Conservation (phyloP, 1,139 yeast genomes). For the Protomyces inouyei region DNA sequence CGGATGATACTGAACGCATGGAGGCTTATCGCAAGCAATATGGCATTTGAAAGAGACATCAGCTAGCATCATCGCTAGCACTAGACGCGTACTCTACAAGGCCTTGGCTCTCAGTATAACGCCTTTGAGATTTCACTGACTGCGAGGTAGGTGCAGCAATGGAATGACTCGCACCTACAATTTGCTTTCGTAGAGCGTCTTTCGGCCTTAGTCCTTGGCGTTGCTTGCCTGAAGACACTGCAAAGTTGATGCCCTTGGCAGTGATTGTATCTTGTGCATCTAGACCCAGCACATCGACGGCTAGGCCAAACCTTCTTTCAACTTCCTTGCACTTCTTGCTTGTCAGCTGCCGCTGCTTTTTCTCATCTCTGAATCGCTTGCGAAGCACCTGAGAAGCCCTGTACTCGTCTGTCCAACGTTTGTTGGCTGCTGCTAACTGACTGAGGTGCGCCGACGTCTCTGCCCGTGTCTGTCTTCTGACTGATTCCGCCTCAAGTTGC, state of each 20-base stretch:
- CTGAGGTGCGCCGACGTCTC: conserved; percentile 27
- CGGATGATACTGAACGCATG: conserved; percentile 39
- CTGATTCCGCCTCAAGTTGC: conserved; percentile 28
- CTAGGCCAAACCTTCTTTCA: not conserved
- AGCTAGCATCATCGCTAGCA: not conserved
- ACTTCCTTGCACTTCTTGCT: not conserved
- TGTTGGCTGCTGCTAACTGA: conserved; percentile 27
- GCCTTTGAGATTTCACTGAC: too few species aligned
- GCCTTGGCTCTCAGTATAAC: too few species aligned
- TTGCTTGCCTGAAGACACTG: not conserved
- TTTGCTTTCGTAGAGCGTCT: too few species aligned
- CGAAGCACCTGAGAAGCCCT: conserved; percentile 31
- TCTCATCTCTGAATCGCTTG: conserved; percentile 28
- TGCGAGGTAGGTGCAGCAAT: too few species aligned
- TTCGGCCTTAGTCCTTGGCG: too few species aligned
- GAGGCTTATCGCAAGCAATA: conserved; percentile 36
- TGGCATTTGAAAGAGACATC: conserved; percentile 1
- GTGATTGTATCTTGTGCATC: not conserved
- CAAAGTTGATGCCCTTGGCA: not conserved
- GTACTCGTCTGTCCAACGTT: conserved; percentile 33
- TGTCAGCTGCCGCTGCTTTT: not conserved
- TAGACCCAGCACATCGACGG: not conserved
- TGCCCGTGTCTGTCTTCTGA: conserved; percentile 11
- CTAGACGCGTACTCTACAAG: not conserved
- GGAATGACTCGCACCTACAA: too few species aligned